Evolutionary conservation across 2,329 filamentous ascomycete species (phyloP), one percentile per base, ranked within the genome.

Genomic region (Claviceps lovelessii): DNA sequence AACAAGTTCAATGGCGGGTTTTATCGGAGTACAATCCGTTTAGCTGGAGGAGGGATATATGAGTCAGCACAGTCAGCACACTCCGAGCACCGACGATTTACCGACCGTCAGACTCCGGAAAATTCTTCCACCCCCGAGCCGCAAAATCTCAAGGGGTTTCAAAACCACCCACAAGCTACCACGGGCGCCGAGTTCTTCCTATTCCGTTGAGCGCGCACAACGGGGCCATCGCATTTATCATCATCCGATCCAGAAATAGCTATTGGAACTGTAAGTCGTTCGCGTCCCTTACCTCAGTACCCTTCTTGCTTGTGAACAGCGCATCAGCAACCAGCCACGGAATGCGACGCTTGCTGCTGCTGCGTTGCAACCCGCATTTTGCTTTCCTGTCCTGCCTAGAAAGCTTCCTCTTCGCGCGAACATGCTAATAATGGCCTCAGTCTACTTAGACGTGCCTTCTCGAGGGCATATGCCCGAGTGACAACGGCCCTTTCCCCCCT

Each of bases 111-210:
- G 23, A 33, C 54, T 51, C 55, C 64, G 62, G 65, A 67, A 66
- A 68, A 66, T 67, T 67, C 67, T 62, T 67, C 64, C 65, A 63
- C 62, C 64, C 68, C 65, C 66, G 64, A 65, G 57, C 59, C 55
- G 55, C 55, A 48, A 59, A 60, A 62, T 62, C 59, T 60, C 59
- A 45, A 61, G 52, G 48, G 56, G 59, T 31, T 49, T 59, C 61
- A 65, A 67, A 68, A 68, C 64, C 67, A 63, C 60, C 65, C 62
- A 64, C 61, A 61, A 61, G 58, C 56, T 58, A 52, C 58, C 57
- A 62, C 61, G 67, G 64, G 64, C 61, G 64, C 66, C 66, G 70
- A 72, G 71, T 73, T 73, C 71, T 73, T 73, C 72, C 71, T 73
- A 66, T 70, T 73, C 72, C 72, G 72, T 71, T 66, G 63, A 67